phyloP scores from a whole-genome alignment of 129 eudicot genomes.

The Pittosporum tobira region DNA sequence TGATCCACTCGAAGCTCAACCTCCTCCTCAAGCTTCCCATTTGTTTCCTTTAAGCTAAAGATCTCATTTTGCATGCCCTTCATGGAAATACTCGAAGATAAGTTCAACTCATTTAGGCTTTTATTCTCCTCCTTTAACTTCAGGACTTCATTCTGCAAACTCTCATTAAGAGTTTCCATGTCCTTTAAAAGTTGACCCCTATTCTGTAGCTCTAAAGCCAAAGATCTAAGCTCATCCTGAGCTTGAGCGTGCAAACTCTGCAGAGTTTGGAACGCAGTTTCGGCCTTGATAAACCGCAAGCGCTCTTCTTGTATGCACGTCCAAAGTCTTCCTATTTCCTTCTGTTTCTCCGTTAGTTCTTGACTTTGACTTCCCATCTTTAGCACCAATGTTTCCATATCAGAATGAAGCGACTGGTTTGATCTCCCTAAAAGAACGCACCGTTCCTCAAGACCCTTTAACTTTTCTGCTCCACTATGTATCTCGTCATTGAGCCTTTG shows the following conservation, averaged over 20 bases:
- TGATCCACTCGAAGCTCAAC: constrained; percentile 66
- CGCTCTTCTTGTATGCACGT: constrained; percentile 86
- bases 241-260: constrained; percentile 71
- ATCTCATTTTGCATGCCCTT: constrained; percentile 55
- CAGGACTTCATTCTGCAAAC: constrained; percentile 46
- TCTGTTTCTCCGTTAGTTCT: constrained; percentile 79
- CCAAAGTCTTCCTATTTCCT: constrained; percentile 88
- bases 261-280: constrained; percentile 67
- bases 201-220: constrained; percentile 58
- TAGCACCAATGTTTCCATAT: constrained; percentile 49
- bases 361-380: constrained; percentile 53
- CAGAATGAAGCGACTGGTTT: constrained; percentile 55
- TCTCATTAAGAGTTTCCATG: constrained; percentile 41
- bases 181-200: constrained; percentile 42
- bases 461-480: constrained; percentile 38
- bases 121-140: constrained; percentile 66
- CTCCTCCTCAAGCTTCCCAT: constrained; percentile 63
- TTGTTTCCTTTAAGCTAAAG: constrained; percentile 42
- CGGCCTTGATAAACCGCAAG: constrained; percentile 76
- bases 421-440: constrained; percentile 48
- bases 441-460: constrained; percentile 67
- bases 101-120: constrained; percentile 43
- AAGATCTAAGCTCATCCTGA: constrained; percentile 72
- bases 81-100: constrained; percentile 45
- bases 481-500: constrained; percentile 52